These are phyloP conservation scores for Cutaneotrichosporon dermatis DNA, from an alignment of 1,284 basidiomycete genomes.

Conservation along the genomic window DNA sequence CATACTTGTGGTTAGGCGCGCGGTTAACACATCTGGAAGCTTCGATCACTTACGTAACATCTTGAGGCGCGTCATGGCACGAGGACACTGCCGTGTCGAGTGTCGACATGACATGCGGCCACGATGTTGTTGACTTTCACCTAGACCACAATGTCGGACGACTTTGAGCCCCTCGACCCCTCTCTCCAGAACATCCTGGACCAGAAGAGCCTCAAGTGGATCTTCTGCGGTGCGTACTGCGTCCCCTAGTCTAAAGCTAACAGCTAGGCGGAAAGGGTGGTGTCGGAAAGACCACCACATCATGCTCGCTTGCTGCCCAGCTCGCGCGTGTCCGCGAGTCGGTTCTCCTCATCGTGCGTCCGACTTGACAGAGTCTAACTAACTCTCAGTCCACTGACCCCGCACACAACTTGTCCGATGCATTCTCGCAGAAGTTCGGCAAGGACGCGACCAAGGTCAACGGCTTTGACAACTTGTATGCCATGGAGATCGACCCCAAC, in stretches of 20 bases:
- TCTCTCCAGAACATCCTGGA: conserved; percentile 86
- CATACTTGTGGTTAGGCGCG: too few species aligned
- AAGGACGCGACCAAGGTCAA: conserved; percentile 99
- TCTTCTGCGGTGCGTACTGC: conserved; percentile 76
- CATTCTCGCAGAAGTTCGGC: conserved; percentile 98
- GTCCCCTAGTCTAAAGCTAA: not conserved
- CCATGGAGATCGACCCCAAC: conserved; percentile 99
- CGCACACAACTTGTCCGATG: conserved; percentile 97
- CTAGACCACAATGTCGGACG: conserved; percentile 17
- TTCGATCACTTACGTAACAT: too few species aligned
- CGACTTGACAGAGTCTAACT: not conserved
- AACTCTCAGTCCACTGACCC: conserved; percentile 84
- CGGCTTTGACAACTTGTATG: conserved; percentile 91
- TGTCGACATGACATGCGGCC: not conserved
- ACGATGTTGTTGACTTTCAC: not conserved
- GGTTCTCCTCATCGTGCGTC: conserved; percentile 82
- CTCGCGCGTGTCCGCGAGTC: conserved; percentile 80
- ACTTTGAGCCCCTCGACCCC: conserved; percentile 56
- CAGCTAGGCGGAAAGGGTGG: conserved; percentile 85
- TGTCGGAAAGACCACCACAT: conserved; percentile 91
- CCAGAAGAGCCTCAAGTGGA: conserved; percentile 86
- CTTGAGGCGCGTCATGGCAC: too few species aligned
- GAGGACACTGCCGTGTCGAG: not conserved
- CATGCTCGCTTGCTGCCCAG: conserved; percentile 92
- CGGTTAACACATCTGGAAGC: too few species aligned